Conservation (phyloP, 805 yeast species). For the Zygotorulaspora florentina region DNA sequence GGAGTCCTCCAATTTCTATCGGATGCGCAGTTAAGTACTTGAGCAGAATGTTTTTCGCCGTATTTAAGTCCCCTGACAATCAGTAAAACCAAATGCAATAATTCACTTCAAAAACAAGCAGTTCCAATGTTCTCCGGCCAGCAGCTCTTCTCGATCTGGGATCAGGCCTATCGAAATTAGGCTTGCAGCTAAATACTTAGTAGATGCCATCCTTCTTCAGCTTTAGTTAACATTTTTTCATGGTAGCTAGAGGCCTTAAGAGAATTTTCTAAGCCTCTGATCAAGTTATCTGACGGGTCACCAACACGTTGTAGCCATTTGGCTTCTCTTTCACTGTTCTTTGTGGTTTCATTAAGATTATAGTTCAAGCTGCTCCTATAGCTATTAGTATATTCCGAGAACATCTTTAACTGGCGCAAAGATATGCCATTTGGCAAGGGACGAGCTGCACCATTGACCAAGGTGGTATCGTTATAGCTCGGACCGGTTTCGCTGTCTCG, state of each 20-base stretch:
- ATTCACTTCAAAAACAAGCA: no score
- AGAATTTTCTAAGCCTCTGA: not conserved
- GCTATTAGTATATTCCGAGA: constrained; percentile 18
- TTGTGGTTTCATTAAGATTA: not conserved
- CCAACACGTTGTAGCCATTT: constrained; percentile 7
- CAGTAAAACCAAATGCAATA: no score
- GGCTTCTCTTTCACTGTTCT: constrained; percentile 5
- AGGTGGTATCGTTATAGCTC: constrained; percentile 2
- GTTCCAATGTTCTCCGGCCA: no score
- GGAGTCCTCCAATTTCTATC: no score
- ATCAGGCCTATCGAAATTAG: not conserved
- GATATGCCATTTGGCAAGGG: not conserved
- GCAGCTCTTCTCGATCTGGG: no score
- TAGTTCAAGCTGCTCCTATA: not conserved
- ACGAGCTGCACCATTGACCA: constrained; percentile 1
- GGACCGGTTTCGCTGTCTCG: not conserved
- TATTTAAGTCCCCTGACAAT: no score
- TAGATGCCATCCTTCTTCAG: constrained; percentile 6
- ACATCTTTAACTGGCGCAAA: constrained; percentile 1
- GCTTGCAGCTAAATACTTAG: not conserved
- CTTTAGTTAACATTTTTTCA: not conserved
- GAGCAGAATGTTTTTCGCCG: no score
- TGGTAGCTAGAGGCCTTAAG: not conserved
- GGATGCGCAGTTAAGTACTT: no score
- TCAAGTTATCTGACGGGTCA: constrained; percentile 4